phyloP scores from a whole-genome alignment of 371 early-diverging fungal genomes.

The Blakeslea trispora region DNA sequence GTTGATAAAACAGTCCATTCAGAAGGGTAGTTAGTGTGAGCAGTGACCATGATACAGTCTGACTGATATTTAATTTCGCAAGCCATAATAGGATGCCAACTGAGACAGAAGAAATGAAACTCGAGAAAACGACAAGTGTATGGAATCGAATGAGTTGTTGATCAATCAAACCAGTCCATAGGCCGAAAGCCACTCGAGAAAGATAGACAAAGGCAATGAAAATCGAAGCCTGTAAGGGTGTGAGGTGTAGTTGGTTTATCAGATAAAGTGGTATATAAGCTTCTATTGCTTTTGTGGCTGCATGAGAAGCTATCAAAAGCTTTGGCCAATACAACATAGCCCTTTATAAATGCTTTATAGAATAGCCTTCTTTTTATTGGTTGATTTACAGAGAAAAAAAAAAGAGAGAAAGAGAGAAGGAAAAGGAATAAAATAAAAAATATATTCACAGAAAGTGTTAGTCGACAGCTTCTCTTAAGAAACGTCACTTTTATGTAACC shows the following conservation, averaged over 20 bases:
- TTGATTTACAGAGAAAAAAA: background rate
- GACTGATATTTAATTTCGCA: no score
- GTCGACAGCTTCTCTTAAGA: no score
- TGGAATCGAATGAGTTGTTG: slow-evolving; percentile 6
- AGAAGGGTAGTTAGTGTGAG: slow-evolving; percentile 7
- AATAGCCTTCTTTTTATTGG: background rate
- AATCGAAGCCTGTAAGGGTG: slow-evolving; percentile 10
- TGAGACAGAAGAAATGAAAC: background rate
- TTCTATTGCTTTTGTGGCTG: slow-evolving; percentile 22
- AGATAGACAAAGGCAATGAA: slow-evolving; percentile 15
- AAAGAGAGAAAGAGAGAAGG: slow-evolving; percentile 8
- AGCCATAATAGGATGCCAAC: background rate
- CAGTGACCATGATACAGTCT: background rate
- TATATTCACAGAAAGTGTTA: no score
- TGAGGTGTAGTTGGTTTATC: slow-evolving; percentile 15
- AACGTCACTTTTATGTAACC: background rate
- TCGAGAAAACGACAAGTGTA: slow-evolving; percentile 4
- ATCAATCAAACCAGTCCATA: slow-evolving; percentile 16
- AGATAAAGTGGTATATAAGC: slow-evolving; percentile 27
- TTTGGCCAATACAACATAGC: slow-evolving; percentile 27
- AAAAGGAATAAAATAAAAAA: no score
- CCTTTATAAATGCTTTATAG: no score
- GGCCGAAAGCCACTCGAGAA: slow-evolving; percentile 12
- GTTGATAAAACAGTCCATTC: slow-evolving; percentile 34
- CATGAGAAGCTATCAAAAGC: slow-evolving; percentile 20